Conservation (phyloP, 2,329 filamentous ascomycete species). For the Alternaria tenuissima region DNA sequence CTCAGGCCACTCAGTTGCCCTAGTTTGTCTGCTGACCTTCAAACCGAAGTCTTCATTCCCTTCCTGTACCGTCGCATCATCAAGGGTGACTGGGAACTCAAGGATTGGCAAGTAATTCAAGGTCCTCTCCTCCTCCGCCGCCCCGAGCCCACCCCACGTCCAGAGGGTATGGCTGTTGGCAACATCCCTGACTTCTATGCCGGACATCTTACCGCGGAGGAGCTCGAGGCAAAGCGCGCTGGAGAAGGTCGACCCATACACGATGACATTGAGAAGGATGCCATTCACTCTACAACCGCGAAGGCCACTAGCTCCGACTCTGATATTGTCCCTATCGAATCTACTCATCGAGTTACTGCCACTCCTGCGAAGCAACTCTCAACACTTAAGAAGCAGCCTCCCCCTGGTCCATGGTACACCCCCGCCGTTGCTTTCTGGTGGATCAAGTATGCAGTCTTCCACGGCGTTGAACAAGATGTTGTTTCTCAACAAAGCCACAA, state of each 20-base stretch:
- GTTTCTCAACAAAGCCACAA: conserved; percentile 52
- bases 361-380: conserved; percentile 15
- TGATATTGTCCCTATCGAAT: conserved; percentile 27
- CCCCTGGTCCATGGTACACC: conserved; percentile 55
- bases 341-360: conserved; percentile 3
- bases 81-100: conserved; percentile 68
- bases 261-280: conserved; percentile 41
- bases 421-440: conserved; percentile 56
- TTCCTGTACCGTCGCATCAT: conserved; percentile 67
- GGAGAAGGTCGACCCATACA: conserved; percentile 20
- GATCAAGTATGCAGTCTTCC: conserved; percentile 58
- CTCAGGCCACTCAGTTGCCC: too few relatives aligned
- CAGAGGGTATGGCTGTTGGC: conserved; percentile 51
- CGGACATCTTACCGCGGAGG: conserved; percentile 63
- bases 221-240: conserved; percentile 53
- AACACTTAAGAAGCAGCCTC: conserved; percentile 32
- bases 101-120: conserved; percentile 61
- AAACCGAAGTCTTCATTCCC: conserved; percentile 60
- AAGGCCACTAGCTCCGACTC: conserved; percentile 26
- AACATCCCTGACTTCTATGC: conserved; percentile 64
- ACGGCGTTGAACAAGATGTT: conserved; percentile 61
- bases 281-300: conserved; percentile 10
- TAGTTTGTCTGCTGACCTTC: background rate
- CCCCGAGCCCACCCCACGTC: conserved; percentile 50
- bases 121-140: conserved; percentile 63